Evolutionary conservation across 768 basidiomycete genomes (phyloP), one percentile per base, ranked within the genome.

Genomic region (Hemileccinum impolitum): DNA sequence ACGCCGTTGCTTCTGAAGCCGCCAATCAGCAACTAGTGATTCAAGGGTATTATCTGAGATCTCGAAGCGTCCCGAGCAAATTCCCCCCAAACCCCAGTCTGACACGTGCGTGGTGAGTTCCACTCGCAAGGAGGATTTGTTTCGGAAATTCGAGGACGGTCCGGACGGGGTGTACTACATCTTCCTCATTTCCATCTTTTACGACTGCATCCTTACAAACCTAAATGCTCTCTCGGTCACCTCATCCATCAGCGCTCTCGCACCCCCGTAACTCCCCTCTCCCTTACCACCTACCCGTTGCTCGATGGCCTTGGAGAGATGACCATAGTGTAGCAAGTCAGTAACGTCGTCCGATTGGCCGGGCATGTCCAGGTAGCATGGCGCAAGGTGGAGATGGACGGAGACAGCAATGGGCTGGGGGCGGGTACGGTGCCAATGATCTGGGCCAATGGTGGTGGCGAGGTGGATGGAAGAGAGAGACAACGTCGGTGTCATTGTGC

Each of bases 301-400:
- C n/a, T 63, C 64, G 45, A 81, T 67, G 0, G 64, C 62, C 56
- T 84, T 84, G 19, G 76, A 69, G 25, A 88, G 73, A 25, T 77
- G 71, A 4, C 83, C 82, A 58, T 90, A 88, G 63, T 88, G 79
- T 6, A 89, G 66, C 0, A 81, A 80, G 49, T 82, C 73, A 0
- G 62, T 49, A 14, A 86, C 77, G 53, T 80, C 62, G 63, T 85
- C 83, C 0, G 74, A 70, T 21, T 55, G 43, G 0, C 75, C 81
- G 0, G 82, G 73, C 0, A 56, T 43, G 11, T 72, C 53, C 48
- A 88, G 71, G 52, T 72, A 75, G 2, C 66, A 58, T 0, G 68
- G 62, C 17, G 59, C 39, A 2, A 81, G 69, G 47, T 79, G 71
- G 45, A 78, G 59, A 9, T 59, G 56, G 26, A 87, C 60, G 10